Percentiles rank a stretch among this genome's conserved stretches.
phyloP scores from a whole-genome alignment of 495 filamentous ascomycete species.

The Parathielavia appendiculata region DNA sequence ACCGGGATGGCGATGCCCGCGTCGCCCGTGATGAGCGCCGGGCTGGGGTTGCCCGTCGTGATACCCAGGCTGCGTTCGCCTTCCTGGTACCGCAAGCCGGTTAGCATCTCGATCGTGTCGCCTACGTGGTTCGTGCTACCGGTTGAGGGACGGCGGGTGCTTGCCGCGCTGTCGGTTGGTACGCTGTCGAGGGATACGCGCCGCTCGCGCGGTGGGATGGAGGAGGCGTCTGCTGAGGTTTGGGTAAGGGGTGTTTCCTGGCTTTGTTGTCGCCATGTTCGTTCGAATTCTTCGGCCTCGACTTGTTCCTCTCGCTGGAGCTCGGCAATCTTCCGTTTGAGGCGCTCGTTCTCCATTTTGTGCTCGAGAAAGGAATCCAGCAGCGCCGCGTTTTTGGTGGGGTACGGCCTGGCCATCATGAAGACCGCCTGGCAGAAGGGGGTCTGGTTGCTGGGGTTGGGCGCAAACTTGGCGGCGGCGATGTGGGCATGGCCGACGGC shows the following conservation, averaged over 20 bases:
- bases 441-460: conserved; percentile 56
- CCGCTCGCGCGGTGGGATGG: conserved; percentile 69
- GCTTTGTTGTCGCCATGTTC: conserved; percentile 44
- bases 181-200: conserved; percentile 62
- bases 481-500: conserved; percentile 89
- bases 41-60: conserved; percentile 75
- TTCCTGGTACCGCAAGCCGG: conserved; percentile 79
- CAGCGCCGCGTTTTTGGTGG: conserved; percentile 75
- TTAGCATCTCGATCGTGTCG: conserved; percentile 90
- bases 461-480: conserved; percentile 58
- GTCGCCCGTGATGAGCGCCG: conserved; percentile 77
- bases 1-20: conserved; percentile 76
- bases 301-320: conserved; percentile 81
- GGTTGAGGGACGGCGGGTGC: conserved; percentile 65
- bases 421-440: conserved; percentile 84
- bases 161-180: conserved; percentile 71
- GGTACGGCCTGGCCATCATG: conserved; percentile 89
- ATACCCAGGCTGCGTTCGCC: conserved; percentile 87
- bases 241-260: conserved; percentile 35
- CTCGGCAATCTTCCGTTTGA: conserved; percentile 77
- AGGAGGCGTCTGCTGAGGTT: conserved; percentile 22
- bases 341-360: conserved; percentile 92
- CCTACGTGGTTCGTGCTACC: conserved; percentile 61
- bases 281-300: conserved; percentile 55
- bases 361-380: conserved; percentile 95